Base-by-base conservation (phyloP, 2,329 filamentous ascomycete species). In the Botrytis cinerea region DNA sequence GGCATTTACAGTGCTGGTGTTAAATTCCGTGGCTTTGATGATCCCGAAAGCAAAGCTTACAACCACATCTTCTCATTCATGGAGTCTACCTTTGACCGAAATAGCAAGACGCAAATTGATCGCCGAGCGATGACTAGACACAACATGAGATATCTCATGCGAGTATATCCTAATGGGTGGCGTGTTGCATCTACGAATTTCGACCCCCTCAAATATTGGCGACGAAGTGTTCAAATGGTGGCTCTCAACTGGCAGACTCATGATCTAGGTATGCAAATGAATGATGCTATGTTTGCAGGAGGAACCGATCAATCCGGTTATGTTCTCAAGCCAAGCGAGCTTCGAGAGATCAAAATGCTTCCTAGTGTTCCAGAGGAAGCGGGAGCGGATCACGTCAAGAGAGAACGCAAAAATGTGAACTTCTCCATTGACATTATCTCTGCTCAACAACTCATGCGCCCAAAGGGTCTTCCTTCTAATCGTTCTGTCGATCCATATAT, bases 161-260 rank as follows among this genome's bases (percentile, higher is more conserved):
- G 96, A 61, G 94, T 98, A 16, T 99, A 99, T 80, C 96, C 96
- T 10, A 92, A 93, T 72, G 91, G 89, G 54, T 91, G 90, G 78
- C 92, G 96, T 43, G 86, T 98, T 73, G 90, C 89, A 48, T 98
- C 96, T 0, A 93, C 92, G 78, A 99, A 99, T 83, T 98, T 98
- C 80, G 94, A 98, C 79, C 96, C 96, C 1, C 88, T 97, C 76
- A 91, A 92, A 75, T 97, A 96, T 81, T 99, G 96, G 96, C 91
- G 95, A 70, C 91, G 94, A 61, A 96, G 96, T 46, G 96, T 98
- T 28, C 96, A 99, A 83, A 98, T 99, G 95, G 94, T 93, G 22
- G 96, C 96, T 0, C 86, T 98, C 75, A 99, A 99, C 83, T 98
- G 96, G 95, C 96, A 99, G 83, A 98, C 95, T 0, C 98, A 97